phyloP scores from a whole-genome alignment of 129 eudicot species.

The Tanacetum coccineum region DNA sequence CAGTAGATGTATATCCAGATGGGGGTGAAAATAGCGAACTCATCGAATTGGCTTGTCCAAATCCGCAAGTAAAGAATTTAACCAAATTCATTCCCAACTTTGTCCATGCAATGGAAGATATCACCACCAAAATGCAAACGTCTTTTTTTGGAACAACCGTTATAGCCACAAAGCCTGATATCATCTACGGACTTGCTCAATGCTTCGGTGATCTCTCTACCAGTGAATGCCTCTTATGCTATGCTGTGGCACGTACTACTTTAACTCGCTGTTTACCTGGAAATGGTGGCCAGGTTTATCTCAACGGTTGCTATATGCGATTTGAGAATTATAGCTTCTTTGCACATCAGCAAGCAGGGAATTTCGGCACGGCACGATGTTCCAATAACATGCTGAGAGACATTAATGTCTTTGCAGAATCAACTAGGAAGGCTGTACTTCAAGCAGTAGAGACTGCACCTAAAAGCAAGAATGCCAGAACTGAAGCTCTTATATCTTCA shows the following conservation, averaged over 20 bases:
- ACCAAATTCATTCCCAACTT: not conserved
- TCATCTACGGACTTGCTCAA: not conserved
- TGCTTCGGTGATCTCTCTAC: not conserved
- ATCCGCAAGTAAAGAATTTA: not conserved
- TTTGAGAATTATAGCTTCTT: not conserved
- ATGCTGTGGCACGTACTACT: not conserved
- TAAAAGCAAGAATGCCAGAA: conserved; percentile 25
- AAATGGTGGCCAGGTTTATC: not conserved
- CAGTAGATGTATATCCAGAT: not conserved
- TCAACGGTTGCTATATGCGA: not conserved
- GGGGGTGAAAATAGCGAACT: not conserved
- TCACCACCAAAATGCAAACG: conserved; percentile 8
- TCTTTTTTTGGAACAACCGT: conserved; percentile 7
- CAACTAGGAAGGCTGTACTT: conserved; percentile 24
- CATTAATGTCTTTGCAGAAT: conserved; percentile 22
- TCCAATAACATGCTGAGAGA: conserved; percentile 20
- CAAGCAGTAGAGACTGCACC: conserved; percentile 35
- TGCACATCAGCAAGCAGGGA: not conserved
- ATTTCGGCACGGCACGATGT: conserved; percentile 22
- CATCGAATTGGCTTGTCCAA: not conserved
- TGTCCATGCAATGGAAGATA: not conserved
- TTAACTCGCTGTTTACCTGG: not conserved
- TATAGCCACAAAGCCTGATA: conserved; percentile 12
- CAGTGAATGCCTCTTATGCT: not conserved
- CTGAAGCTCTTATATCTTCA: conserved; percentile 9